Evolutionary conservation across 352 stramenopile species (phyloP), one percentile per base, ranked within the genome.

Genomic region (Phytophthora constricta): DNA sequence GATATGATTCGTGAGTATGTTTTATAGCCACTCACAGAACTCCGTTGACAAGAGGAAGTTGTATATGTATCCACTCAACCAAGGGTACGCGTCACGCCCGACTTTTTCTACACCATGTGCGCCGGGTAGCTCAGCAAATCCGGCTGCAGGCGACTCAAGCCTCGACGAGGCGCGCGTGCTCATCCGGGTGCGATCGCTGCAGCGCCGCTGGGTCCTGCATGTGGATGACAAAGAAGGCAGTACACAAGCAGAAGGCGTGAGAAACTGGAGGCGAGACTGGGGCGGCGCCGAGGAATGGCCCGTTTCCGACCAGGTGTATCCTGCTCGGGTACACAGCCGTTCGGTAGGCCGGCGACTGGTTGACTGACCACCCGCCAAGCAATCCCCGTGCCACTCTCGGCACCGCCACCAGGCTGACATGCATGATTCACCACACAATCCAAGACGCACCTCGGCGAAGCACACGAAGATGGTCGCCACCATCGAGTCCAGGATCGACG

Each of bases 401-500:
- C 47, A 67, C n/a, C 60, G 26, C 62, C 56, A 34, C 5, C 31
- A 76, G 39, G 20, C 53, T 67, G 45, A 59, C 50, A 65, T 7
- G n/a, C n/a, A 31, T 16, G 19, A 47, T 47, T 7, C 17, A 13
- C 19, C 41, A 23, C 34, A 42, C 41, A 41, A 51, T 50, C 25
- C 37, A 65, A 43, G 7, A 82, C 80, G 50, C 62, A 96, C 87
- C 81, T 92, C 84, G 16, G 88, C 88, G 68, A 96, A 95, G 70
- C 88, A 95, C 25, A 96, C 87, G 58, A 93, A 96, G 61, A 96
- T 90, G 20, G 88, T 96, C 27, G 84, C 73, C 16, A 96, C 88
- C 49, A 93, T 89, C 37, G 81, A 92, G 67, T 96, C 88, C 39
- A 96, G 65, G 26, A 95, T 83, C 8, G 86, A 91, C 48, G 86